Base-by-base conservation (phyloP, 1,284 basidiomycete genomes). In the Volvariella volvacea region DNA sequence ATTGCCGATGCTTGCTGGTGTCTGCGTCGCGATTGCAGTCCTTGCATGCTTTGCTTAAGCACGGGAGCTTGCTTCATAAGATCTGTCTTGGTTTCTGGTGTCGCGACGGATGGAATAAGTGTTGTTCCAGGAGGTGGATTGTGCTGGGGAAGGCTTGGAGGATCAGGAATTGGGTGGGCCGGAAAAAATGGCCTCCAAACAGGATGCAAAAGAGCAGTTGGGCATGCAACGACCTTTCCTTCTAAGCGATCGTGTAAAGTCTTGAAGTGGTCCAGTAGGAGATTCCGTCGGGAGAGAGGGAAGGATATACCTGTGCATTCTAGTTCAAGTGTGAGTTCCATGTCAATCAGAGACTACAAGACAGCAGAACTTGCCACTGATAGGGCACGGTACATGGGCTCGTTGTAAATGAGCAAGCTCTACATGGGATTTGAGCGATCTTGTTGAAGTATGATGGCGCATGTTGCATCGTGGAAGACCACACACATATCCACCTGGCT, bases 121-220 rank as follows among this genome's bases (percentile, higher is more conserved):
- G 25, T 6, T 28, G 25, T 28, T 12, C 25, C 25, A 28, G 25
- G 25, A 28, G 25, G 12, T 6, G 25, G 25, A 15, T 50, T 50
- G 17, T 49, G 38, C 19, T 47, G 49, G 38, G 50, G 33, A 37
- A 39, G 45, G 22, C 50, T 47, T 22, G 38, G 43, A 16, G 49
- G 39, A 4, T 48, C 48, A 34, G 2, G 25, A 50, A 22, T 38
- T 32, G 20, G 44, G 43, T 34, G n/a, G 41, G 46, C 34, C 55
- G 48, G n/a, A 37, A 44, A 44, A 32, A 45, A 44, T 50, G 38
- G 44, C 39, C 36, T 3, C 41, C 59, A 36, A 8, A 36, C 8
- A 20, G 34, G 34, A 15, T 36, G 14, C n/a, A 36, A 36, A 7
- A 36, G 8, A 4, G 14, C 7, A 6, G 14, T 36, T 15, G 34